phyloP scores from a whole-genome alignment of 208 protist genomes.

The Trypanosoma brucei region DNA sequence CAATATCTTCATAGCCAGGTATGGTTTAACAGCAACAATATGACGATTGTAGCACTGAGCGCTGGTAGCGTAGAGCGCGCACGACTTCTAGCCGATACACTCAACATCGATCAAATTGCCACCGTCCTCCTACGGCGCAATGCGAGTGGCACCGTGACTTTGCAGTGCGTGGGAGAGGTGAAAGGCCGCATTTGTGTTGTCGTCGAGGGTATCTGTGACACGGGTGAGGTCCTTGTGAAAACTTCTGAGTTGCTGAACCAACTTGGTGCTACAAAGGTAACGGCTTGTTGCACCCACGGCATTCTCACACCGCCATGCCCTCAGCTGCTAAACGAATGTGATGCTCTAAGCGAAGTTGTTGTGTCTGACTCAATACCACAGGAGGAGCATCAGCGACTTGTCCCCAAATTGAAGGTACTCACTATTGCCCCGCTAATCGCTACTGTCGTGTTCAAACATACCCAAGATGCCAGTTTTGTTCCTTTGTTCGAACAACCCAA shows the following conservation, averaged over 20 bases:
- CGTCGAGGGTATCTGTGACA: constrained; percentile 97
- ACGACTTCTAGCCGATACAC: constrained; percentile 82
- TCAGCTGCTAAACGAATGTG: constrained; percentile 83
- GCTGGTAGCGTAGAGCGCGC: constrained; percentile 93
- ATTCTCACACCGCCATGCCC: constrained; percentile 87
- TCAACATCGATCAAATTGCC: constrained; percentile 88
- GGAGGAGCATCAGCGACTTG: constrained; percentile 58
- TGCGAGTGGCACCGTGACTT: constrained; percentile 73
- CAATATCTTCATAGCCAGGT: constrained; percentile 53
- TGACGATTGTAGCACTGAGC: constrained; percentile 94
- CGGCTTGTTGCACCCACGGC: constrained; percentile 93
- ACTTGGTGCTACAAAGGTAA: constrained; percentile 89
- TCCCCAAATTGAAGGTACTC: constrained; percentile 86
- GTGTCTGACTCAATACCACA: constrained; percentile 93
- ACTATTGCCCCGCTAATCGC: constrained; percentile 88
- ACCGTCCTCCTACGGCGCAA: constrained; percentile 93
- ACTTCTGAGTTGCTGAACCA: constrained; percentile 90
- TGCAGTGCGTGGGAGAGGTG: constrained; percentile 94
- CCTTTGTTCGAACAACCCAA: constrained; percentile 41
- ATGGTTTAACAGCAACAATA: constrained; percentile 73
- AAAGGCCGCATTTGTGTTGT: constrained; percentile 90
- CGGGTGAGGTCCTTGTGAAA: constrained; percentile 89
- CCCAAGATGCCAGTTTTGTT: constrained; percentile 62
- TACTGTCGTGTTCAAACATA: constrained; percentile 67
- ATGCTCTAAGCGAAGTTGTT: constrained; percentile 83